A percentile compares a stretch with the other conserved stretches of the same genome.
phyloP scores from a whole-genome alignment of 257 asterid species.

The Solanum megistacrolobum region DNA sequence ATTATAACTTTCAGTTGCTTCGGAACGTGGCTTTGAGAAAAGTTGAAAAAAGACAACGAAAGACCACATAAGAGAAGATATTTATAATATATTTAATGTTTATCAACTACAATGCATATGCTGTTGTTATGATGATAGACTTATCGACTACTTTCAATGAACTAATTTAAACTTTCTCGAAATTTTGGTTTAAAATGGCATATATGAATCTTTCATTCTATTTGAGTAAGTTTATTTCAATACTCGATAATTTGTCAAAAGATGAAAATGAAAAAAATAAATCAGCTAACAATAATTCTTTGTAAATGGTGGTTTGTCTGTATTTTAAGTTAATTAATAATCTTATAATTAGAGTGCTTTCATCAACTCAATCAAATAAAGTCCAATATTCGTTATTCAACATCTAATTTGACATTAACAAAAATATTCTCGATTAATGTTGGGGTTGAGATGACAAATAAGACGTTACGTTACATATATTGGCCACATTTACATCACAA shows the following conservation, averaged over 20 bases:
- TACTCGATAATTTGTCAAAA: background rate
- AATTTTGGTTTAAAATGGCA: background rate
- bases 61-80: background rate
- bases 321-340: background rate
- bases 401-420: background rate
- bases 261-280: background rate
- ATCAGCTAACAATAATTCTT: background rate
- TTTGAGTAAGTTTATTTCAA: background rate
- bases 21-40: too few species aligned
- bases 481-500: background rate
- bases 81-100: too few species aligned
- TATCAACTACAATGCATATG: too few species aligned
- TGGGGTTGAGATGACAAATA: background rate
- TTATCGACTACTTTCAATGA: too few species aligned
- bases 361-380: background rate
- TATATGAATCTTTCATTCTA: background rate
- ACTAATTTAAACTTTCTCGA: background rate
- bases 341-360: background rate
- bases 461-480: background rate
- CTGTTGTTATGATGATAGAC: too few species aligned
- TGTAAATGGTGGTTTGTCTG: background rate
- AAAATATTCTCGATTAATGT: background rate
- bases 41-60: too few species aligned
- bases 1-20: too few species aligned
- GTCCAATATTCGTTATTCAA: background rate